Evolutionary conservation across 163 green algal species (phyloP).

Genomic region (Chlamydomonas reinhardtii): DNA sequence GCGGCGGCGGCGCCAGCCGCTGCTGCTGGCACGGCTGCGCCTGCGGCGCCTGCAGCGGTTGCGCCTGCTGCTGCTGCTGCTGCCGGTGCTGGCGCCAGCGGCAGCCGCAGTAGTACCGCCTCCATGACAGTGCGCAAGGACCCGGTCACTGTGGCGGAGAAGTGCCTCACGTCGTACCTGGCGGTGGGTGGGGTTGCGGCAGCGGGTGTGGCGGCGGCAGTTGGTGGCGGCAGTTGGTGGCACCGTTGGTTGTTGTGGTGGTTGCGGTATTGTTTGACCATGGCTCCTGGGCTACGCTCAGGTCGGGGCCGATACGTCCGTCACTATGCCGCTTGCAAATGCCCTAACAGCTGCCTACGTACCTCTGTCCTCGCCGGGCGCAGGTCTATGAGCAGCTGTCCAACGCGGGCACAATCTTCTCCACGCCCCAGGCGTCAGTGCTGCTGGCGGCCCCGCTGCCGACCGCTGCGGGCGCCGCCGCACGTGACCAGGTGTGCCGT

Average conservation of each 20-base stretch:
- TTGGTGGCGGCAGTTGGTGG: too few species aligned
- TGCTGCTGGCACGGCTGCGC: neutral
- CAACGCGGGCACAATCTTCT: slow-evolving; percentile 68
- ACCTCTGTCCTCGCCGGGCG: too few species aligned
- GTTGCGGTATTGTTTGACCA: too few species aligned
- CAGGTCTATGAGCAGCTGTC: slow-evolving; percentile 80
- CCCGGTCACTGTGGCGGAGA: slow-evolving; percentile 64
- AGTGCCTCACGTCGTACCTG: slow-evolving; percentile 67
- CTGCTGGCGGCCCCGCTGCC: slow-evolving; percentile 68
- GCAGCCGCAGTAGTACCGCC: neutral
- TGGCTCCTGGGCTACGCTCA: too few species aligned
- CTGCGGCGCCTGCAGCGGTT: slow-evolving; percentile 2
- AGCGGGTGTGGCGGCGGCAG: neutral
- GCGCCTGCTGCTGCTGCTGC: neutral
- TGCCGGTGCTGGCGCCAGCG: neutral
- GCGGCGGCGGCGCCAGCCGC: neutral
- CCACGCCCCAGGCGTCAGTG: slow-evolving; percentile 57
- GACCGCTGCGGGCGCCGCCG: slow-evolving; percentile 28
- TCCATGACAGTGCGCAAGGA: slow-evolving; percentile 41
- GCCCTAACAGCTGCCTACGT: too few species aligned
- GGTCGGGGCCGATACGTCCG: too few species aligned
- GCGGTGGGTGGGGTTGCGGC: slow-evolving; percentile 32
- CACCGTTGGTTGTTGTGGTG: too few species aligned
- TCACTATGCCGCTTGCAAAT: too few species aligned
- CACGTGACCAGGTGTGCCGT: slow-evolving; percentile 33